Evolutionary conservation across 257 asterid genomes (phyloP).

Genomic region (Petunia secreta): DNA sequence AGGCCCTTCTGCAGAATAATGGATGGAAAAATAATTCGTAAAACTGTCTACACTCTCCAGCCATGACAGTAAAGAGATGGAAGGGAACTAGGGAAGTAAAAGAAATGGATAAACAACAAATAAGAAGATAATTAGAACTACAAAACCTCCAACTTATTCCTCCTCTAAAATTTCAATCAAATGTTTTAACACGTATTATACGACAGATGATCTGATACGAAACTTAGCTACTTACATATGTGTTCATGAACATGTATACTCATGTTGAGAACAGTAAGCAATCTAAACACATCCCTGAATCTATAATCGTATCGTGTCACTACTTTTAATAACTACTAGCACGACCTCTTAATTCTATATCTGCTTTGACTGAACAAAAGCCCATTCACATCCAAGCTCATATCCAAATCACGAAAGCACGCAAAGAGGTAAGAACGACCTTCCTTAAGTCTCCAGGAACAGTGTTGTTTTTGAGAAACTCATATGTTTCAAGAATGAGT

Average conservation of each 20-base stretch:
- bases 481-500: neutral
- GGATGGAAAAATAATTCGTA: neutral
- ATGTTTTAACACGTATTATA: neutral
- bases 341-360: neutral
- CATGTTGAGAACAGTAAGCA: neutral
- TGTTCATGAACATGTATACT: neutral
- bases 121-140: neutral
- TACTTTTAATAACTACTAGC: neutral
- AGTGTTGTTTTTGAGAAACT: neutral
- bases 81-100: neutral
- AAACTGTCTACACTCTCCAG: neutral
- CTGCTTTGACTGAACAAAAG: neutral
- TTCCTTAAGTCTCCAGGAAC: slow-evolving; percentile 20
- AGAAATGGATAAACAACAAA: neutral
- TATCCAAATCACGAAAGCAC: neutral
- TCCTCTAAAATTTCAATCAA: neutral
- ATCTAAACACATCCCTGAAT: neutral
- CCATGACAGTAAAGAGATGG: neutral
- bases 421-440: slow-evolving; percentile 9
- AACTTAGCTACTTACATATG: neutral
- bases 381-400: neutral
- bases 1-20: no score
- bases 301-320: neutral
- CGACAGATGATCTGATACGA: neutral
- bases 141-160: neutral